These are phyloP conservation scores for Backusella psychrophila DNA, from an alignment of 192 early-diverging fungal species.

Conservation along the genomic window DNA sequence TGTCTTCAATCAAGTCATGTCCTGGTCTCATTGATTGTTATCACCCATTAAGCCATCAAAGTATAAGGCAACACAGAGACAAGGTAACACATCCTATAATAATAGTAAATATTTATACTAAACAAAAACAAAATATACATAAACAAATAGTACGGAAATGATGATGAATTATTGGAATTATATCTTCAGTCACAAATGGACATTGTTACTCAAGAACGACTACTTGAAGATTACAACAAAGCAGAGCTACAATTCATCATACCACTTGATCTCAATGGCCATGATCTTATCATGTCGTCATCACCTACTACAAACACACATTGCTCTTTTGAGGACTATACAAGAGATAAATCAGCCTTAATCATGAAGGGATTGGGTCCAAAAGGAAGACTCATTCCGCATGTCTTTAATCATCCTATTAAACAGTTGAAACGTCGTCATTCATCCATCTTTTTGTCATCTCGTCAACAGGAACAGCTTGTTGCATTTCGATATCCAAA, in stretches of 20 bases:
- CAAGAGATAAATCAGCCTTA: background rate
- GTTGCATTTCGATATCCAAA: background rate
- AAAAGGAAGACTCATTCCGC: background rate
- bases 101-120: background rate
- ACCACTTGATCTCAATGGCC: background rate
- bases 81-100: background rate
- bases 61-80: background rate
- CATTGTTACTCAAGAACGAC: background rate
- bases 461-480: background rate
- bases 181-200: background rate
- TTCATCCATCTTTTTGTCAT: background rate
- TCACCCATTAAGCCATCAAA: background rate
- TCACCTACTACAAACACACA: background rate
- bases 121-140: background rate
- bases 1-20: background rate
- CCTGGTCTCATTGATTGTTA: background rate
- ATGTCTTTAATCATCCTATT: background rate
- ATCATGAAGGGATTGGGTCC: background rate
- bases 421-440: background rate
- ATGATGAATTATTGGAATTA: background rate
- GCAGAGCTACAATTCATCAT: background rate
- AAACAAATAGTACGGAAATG: background rate
- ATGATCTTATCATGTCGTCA: background rate
- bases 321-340: background rate
- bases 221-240: background rate